Percentiles rank a stretch among this genome's conserved stretches.
phyloP scores from a whole-genome alignment of 164 flowering plant species.

The Paratinospora sagittata region DNA sequence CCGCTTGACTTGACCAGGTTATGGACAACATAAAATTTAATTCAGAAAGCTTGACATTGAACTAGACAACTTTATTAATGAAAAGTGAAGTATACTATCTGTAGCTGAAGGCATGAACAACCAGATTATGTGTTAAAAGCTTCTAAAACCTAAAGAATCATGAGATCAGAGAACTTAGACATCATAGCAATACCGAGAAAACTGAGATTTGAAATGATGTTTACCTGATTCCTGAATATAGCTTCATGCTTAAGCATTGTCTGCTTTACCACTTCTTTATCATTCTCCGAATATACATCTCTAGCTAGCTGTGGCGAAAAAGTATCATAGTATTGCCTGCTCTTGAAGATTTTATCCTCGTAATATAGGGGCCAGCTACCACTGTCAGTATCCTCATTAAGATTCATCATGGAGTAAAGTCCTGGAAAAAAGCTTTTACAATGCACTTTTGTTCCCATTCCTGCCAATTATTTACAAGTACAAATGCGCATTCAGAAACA shows the following conservation, averaged over 20 bases:
- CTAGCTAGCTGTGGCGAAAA: conserved; percentile 30
- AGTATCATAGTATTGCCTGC: conserved; percentile 50
- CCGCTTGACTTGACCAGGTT: neutral
- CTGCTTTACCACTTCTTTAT: conserved; percentile 62
- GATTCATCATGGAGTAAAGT: conserved; percentile 71
- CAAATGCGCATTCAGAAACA: neutral
- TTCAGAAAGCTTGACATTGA: neutral
- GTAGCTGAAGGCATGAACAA: too few relatives aligned
- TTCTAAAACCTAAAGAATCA: neutral
- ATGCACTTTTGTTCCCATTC: conserved; percentile 88
- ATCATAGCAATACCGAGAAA: neutral
- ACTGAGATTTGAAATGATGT: neutral
- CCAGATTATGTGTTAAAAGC: too few relatives aligned
- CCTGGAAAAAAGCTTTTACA: conserved; percentile 58
- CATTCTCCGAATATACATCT: conserved; percentile 45
- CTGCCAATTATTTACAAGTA: conserved; percentile 27
- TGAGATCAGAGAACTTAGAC: neutral
- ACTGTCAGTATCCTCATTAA: conserved; percentile 62
- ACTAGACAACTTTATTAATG: too few relatives aligned
- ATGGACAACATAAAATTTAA: neutral
- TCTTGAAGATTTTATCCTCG: conserved; percentile 46
- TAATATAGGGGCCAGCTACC: conserved; percentile 56
- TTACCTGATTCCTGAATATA: conserved; percentile 75
- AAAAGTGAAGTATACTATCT: neutral
- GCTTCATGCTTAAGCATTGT: conserved; percentile 89